Evolutionary conservation across 1,284 basidiomycete genomes (phyloP), one percentile per base, ranked within the genome.

Genomic region (Cryptococcus floricola): DNA sequence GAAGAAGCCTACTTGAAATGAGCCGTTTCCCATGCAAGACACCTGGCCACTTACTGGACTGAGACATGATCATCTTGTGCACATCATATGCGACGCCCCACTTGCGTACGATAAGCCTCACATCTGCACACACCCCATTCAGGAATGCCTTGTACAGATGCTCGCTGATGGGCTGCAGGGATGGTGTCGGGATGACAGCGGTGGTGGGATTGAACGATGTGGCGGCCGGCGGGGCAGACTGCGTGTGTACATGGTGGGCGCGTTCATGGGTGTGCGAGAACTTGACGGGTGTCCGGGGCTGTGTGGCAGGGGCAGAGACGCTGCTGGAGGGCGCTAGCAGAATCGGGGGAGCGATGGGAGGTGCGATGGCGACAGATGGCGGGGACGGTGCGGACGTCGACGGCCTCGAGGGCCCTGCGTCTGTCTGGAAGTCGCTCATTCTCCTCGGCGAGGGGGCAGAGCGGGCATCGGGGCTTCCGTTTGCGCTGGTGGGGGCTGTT

Each of bases 1-100:
- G 77, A 93, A 94, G 81, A 90, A 94, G 12, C 85, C 89, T 89
- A 86, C 62, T 41, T 23, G 5, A 43, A 48, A 52, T 48, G 42
- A 42, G 52, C 47, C 27, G n/a, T n/a, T 46, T 37, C 19, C 39
- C 8, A 39, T 25, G 25, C 48, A 39, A 52, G 34, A 39, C 37
- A 25, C 27, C 4, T 59, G 23, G 23, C 23, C 0, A 79, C 84
- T 65, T 57, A 88, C 89, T 47, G n/a, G 89, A 85, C 73, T 93
- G 91, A 51, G 89, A 89, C 50, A 94, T 83, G 38, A 94, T 84
- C 57, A 92, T 86, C 37, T 85, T 82, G 76, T 94, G 91, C 3
- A 91, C 80, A 38, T 80, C 83, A 78, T 92, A 94, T 39, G 84
- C 77, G 2, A 88, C 87, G 50, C 79, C 76, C 89, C 90, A 93